Percentiles rank a stretch among this genome's conserved stretches.
These are phyloP conservation scores for Naganishia albida DNA, from an alignment of 1,284 basidiomycete species.

Conservation along the genomic window DNA sequence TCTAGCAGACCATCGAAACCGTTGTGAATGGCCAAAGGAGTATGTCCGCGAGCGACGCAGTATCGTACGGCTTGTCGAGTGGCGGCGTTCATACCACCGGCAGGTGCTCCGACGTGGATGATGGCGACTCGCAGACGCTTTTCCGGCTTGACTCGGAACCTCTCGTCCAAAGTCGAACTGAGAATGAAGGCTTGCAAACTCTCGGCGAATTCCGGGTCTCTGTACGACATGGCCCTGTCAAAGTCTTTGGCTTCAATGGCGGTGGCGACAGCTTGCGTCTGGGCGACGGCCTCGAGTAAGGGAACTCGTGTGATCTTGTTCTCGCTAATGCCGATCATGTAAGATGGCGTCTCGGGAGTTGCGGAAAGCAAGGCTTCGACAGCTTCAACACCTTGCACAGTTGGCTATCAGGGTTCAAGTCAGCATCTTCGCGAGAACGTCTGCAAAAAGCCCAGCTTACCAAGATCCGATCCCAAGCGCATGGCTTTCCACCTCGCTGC, in stretches of 20 bases:
- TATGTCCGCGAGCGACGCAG: conserved; percentile 89
- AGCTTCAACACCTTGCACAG: conserved; percentile 91
- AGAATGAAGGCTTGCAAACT: conserved; percentile 79
- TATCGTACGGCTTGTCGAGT: conserved; percentile 92
- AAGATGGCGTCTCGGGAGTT: conserved; percentile 85
- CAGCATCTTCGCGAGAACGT: not conserved
- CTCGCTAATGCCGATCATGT: conserved; percentile 95
- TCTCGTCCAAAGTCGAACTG: conserved; percentile 66
- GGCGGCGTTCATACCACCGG: conserved; percentile 98
- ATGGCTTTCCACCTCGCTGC: conserved; percentile 90
- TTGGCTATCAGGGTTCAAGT: conserved; percentile 64
- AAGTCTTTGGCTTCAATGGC: conserved; percentile 86
- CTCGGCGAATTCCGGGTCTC: conserved; percentile 90
- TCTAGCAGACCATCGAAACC: conserved; percentile 93
- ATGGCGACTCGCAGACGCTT: conserved; percentile 84
- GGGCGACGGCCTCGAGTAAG: conserved; percentile 86
- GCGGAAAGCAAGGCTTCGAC: conserved; percentile 87
- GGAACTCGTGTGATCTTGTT: conserved; percentile 93
- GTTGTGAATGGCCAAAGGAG: conserved; percentile 86
- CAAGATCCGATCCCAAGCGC: conserved; percentile 87
- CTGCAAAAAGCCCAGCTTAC: conserved; percentile 56
- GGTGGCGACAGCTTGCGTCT: conserved; percentile 82
- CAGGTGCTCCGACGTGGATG: conserved; percentile 94
- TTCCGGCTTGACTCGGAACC: conserved; percentile 64
- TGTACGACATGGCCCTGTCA: conserved; percentile 77